Evolutionary conservation across 441 rosid species (phyloP), one percentile per base, ranked within the genome.

Genomic region (Flueggea neowawraea): DNA sequence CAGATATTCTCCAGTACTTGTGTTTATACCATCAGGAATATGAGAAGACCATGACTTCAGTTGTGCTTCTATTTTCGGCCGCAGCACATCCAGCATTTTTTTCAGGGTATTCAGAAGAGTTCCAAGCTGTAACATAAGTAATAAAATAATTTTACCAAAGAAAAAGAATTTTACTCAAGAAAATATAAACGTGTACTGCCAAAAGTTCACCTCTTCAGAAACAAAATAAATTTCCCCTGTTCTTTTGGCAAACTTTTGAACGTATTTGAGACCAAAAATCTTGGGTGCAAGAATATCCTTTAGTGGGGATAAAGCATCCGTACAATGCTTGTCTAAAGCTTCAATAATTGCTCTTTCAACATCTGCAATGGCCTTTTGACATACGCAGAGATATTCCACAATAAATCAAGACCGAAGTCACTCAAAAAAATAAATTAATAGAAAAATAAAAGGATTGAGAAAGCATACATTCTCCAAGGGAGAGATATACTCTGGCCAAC

Each of bases 341-440:
- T 89, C 96, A 64, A 84, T 73, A 57, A 79, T 80, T 36, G 96
- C 95, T 72, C 84, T 94, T 72, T 94, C 96, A 52, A 87, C 73
- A 75, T 89, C 91, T 65, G 88, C 93, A 68, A 86, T 76, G 67
- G 90, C 99, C 99, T 90, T n/a, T n/a, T n/a, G n/a, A n/a, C n/a
- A n/a, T n/a, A n/a, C n/a, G 39, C 45, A 31, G 57, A 63, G 52
- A 17, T 48, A 55, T 47, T 56, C 28, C 13, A 47, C 51, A 54
- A 69, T 56, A 49, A 44, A 13, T 41, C 17, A 33, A 31, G 58
- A 45, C 31, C n/a, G 31, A 60, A 41, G 50, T 51, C 43, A 60
- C 32, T 16, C 41, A 9, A 43, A 52, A 48, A 31, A 7, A 32
- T 6, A 43, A 45, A 61, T 1, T 48, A 59, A 50, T 56, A 17